Conservation (phyloP, 164 flowering plant species). For the Litsea cubeba region DNA sequence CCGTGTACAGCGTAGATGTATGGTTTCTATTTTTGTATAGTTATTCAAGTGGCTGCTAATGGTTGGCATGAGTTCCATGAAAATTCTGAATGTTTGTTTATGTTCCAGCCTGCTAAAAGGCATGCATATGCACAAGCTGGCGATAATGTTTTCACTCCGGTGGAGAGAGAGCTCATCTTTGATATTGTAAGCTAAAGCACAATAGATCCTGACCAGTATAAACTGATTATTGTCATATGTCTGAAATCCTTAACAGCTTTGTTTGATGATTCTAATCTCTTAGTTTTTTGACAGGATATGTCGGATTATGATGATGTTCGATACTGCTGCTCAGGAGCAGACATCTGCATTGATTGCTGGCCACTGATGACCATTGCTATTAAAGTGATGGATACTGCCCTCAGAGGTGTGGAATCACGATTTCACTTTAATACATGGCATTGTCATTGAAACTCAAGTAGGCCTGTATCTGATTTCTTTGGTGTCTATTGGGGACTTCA, state of each 20-base stretch:
- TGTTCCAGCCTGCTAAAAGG: constrained; percentile 81
- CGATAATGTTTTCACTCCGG: constrained; percentile 73
- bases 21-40: constrained; percentile 14
- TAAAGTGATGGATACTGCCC: constrained; percentile 86
- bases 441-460: background rate
- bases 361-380: constrained; percentile 94
- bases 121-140: constrained; percentile 79
- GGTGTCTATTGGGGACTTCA: background rate
- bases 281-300: constrained; percentile 61
- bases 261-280: background rate
- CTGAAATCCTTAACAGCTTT: background rate
- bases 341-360: constrained; percentile 92
- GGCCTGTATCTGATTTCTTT: background rate
- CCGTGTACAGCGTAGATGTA: constrained; percentile 96
- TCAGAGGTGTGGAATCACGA: constrained; percentile 56
- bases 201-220: background rate
- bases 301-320: constrained; percentile 97
- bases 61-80: background rate
- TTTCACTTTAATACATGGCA: background rate
- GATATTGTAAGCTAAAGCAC: constrained; percentile 67
- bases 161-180: constrained; percentile 92
- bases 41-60: background rate
- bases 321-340: constrained; percentile 96
- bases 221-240: background rate
- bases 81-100: background rate